Evolutionary conservation across 805 yeast species (phyloP), one percentile per base, ranked within the genome.

Genomic region (Schwanniomyces pseudopolymorphus): DNA sequence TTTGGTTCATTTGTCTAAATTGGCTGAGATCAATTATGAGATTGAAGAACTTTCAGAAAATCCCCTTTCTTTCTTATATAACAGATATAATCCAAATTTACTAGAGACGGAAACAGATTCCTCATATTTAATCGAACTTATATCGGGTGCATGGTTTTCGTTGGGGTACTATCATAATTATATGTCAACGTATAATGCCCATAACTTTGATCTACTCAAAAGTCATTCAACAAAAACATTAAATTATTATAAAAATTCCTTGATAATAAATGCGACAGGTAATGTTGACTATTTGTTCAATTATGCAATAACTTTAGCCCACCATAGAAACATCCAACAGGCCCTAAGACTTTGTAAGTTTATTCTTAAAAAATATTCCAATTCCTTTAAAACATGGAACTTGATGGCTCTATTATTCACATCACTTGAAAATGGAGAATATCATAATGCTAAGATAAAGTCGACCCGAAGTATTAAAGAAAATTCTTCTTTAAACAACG

Each of bases 341-440:
- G 69, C 86, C 2, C 57, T 72, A 9, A 74, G 69, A 48, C 63
- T 75, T 39, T 58, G 81, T 48, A 83, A 80, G 56, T 63, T 68
- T 40, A 70, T 80, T 4, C 65, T 83, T 47, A 78, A 73, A 39
- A 63, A 70, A 35, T 72, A 72, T 46, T 85, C 87, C 0, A 77
- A 77, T 36, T 76, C 81, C 42, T 71, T 83, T 55, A 77, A 77
- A 54, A 76, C 83, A 6, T 83, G 92, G 83, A 87, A 87, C 58
- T 66, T 88, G 52, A 66, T 87, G 35, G 79, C 83, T 0, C 72
- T 87, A 46, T 63, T 86, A n/a, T 70, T 83, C 25, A 78, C 91
- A 0, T 76, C 84, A 0, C 75, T 76, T 33, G 88, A 85, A 46
- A 80, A 78, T 40, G 40, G 49, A 40, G 47, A 55, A 25, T 54